These are phyloP conservation scores for Ophioceras dolichostomum DNA, from an alignment of 2,329 filamentous ascomycete genomes.

Conservation along the genomic window DNA sequence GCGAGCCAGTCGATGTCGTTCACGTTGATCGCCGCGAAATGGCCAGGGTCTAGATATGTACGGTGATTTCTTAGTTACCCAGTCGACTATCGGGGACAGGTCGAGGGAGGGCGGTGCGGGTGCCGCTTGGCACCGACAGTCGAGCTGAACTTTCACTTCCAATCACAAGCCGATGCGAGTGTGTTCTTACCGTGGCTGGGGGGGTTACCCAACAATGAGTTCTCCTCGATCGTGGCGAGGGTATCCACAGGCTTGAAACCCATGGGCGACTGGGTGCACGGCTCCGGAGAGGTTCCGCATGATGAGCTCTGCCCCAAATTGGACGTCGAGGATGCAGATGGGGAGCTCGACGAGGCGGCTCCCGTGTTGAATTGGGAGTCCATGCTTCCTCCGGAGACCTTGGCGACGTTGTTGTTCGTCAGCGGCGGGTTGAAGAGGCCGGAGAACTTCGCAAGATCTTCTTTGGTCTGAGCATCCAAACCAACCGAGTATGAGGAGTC, in stretches of 20 bases:
- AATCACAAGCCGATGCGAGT: too few species aligned
- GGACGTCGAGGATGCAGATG: constrained; percentile 50
- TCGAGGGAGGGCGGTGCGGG: neutral
- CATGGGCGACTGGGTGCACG: constrained; percentile 58
- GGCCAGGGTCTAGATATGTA: constrained; percentile 26
- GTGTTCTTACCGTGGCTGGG: constrained; percentile 4
- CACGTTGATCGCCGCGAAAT: constrained; percentile 30
- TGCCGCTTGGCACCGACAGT: neutral
- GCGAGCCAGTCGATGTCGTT: constrained; percentile 61
- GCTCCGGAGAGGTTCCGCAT: constrained; percentile 69
- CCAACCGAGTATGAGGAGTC: constrained; percentile 19
- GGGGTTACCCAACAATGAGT: too few species aligned
- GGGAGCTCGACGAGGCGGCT: constrained; percentile 49
- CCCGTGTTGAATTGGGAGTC: constrained; percentile 37
- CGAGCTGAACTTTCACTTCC: too few species aligned
- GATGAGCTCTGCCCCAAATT: constrained; percentile 48
- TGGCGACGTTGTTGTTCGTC: constrained; percentile 27
- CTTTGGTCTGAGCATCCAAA: constrained; percentile 24
- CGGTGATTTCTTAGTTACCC: too few species aligned
- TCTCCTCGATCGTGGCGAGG: constrained; percentile 53
- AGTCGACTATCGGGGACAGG: too few species aligned
- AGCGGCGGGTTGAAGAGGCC: constrained; percentile 47
- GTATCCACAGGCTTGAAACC: constrained; percentile 52
- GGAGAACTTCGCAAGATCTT: constrained; percentile 41
- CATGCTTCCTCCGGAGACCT: constrained; percentile 34